Base-by-base conservation (phyloP, 2,329 filamentous ascomycete species). In the Remersonia thermophila region DNA sequence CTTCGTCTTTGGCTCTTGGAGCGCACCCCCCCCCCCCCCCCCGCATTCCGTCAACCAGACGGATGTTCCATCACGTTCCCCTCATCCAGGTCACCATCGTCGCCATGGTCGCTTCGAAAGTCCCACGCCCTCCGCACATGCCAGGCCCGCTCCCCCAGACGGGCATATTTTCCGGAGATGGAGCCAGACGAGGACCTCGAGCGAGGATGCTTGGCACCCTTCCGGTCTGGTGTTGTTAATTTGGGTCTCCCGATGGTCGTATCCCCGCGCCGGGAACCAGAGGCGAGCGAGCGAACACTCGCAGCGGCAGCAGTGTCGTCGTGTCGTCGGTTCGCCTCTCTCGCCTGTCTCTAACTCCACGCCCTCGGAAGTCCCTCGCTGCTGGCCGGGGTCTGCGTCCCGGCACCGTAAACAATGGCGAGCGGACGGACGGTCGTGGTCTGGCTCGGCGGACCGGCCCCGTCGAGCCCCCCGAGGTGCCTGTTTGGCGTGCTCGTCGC, bases 201-300 rank as follows among this genome's bases (percentile, higher is more conserved):
- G 30, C 37, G 34, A 42, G 30, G 23, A 14, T 37, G 18, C 46
- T 48, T 50, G 44, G 43, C 45, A 39, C 30, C 30, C 36, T 32
- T 36, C 27, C 37, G 35, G 41, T 43, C 34, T 45, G 44, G 39
- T 31, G 42, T 47, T 32, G 43, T 48, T 49, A 51, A 49, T 49
- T 46, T 47, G 47, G 28, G 17, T 32, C 17, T 33, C 39, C 41
- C 49, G 39, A 49, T 49, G 47, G 47, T 15, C 40, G 32, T 38
- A 37, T 33, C 40, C 38, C 30, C 32, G 37, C 29, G 32, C 36
- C 31, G 33, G 35, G 35, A 27, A 31, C 30, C 28, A 29, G 35
- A 37, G 20, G 20, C 20, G 20, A 23, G 20, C 20, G 20, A 23
- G 20, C 5, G 5, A 23, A 41, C 36, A 41, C 32, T 34, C 23